Percentiles rank a stretch among this genome's conserved stretches.
phyloP scores from a whole-genome alignment of 192 early-diverging fungal genomes.

The Geosiphon pyriformis region DNA sequence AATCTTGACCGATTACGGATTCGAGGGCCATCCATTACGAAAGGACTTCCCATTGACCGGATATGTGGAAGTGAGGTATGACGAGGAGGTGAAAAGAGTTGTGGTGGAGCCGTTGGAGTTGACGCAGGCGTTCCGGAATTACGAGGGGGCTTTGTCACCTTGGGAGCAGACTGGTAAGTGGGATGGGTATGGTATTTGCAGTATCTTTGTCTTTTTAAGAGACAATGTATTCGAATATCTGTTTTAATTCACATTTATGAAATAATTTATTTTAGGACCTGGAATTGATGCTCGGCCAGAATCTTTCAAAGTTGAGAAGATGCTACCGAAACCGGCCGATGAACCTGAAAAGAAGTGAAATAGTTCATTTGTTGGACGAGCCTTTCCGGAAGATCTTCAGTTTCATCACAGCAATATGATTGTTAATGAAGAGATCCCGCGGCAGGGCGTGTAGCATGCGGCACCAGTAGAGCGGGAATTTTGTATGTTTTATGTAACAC shows the following conservation, averaged over 20 bases:
- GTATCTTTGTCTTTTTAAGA: background rate
- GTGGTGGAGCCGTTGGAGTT: slow-evolving; percentile 94
- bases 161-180: slow-evolving; percentile 81
- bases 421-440: no score
- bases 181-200: background rate
- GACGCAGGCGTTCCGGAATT: slow-evolving; percentile 92
- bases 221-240: background rate
- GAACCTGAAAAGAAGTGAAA: background rate
- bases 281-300: slow-evolving; percentile 40
- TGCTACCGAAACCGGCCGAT: slow-evolving; percentile 10
- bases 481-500: no score
- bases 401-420: no score
- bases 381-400: no score
- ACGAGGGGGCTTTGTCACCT: slow-evolving; percentile 86
- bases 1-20: slow-evolving; percentile 98
- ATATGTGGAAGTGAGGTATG: slow-evolving; percentile 98
- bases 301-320: slow-evolving; percentile 19
- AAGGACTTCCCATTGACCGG: slow-evolving; percentile 99
- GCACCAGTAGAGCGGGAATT: no score
- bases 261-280: slow-evolving; percentile 30
- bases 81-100: slow-evolving; percentile 97
- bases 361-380: no score
- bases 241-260: background rate
- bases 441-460: no score
- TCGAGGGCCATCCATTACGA: slow-evolving; percentile 89